Percentiles rank a stretch among this genome's conserved stretches.
Conservation (phyloP, 306 rosid species). For the Vachellia pachyceras region DNA sequence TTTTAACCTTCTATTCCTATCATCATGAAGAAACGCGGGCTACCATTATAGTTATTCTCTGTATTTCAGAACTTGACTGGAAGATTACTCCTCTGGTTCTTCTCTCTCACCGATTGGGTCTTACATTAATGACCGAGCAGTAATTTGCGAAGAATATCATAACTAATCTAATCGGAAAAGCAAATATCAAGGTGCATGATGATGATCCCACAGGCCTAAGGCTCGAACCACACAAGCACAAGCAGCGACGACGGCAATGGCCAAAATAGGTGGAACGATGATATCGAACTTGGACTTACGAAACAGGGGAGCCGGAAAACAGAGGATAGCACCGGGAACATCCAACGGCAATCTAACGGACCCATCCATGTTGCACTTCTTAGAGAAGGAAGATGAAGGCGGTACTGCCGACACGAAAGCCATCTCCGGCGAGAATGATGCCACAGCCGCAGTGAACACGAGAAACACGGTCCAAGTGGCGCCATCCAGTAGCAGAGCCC, state of each 20-base stretch:
- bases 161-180: too few species aligned
- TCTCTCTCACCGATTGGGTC: too few species aligned
- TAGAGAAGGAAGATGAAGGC: constrained; percentile 51
- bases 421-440: constrained; percentile 70
- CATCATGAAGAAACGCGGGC: too few species aligned
- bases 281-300: constrained; percentile 51
- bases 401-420: too few species aligned
- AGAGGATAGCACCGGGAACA: constrained; percentile 57
- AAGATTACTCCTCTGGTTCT: too few species aligned
- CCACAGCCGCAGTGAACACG: constrained; percentile 64
- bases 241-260: constrained; percentile 62
- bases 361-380: constrained; percentile 43
- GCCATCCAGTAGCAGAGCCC: too few species aligned
- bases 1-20: too few species aligned
- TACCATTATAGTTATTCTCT: too few species aligned
- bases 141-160: too few species aligned
- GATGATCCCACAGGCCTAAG: constrained; percentile 60
- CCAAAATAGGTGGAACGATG: constrained; percentile 70
- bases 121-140: too few species aligned
- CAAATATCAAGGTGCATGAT: background rate
- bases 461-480: constrained; percentile 60
- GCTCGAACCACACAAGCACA: constrained; percentile 66
- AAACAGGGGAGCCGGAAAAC: constrained; percentile 63
- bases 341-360: constrained; percentile 63
- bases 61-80: too few species aligned